A percentile compares a stretch with the other conserved stretches of the same genome.
These are phyloP conservation scores for Suillus variegatus DNA, from an alignment of 768 basidiomycete genomes.

Conservation along the genomic window DNA sequence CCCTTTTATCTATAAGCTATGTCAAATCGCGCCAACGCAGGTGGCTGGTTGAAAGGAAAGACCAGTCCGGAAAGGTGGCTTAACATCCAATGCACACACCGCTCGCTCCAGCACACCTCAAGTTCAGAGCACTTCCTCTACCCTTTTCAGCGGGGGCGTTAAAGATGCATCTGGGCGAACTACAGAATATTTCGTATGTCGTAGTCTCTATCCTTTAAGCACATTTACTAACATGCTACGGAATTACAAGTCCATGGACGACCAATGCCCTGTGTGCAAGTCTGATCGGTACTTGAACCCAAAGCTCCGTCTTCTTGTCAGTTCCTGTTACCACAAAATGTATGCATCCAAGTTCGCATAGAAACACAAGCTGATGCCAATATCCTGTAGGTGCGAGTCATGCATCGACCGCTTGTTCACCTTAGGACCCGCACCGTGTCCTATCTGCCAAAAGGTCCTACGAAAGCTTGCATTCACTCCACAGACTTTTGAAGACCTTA, in stretches of 20 bases:
- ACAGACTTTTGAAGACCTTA: constrained; percentile 91
- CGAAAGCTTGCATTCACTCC: constrained; percentile 94
- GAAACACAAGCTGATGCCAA: constrained; percentile 11
- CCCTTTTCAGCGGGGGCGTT: constrained; percentile 80
- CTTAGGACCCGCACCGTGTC: constrained; percentile 94
- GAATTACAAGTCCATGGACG: constrained; percentile 73
- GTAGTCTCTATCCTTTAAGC: constrained; percentile 6
- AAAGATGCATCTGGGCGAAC: constrained; percentile 85
- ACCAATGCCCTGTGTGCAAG: constrained; percentile 97
- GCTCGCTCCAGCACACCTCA: constrained; percentile 69
- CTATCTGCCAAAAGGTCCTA: constrained; percentile 84
- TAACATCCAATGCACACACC: constrained; percentile 39
- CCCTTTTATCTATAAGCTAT: constrained; percentile 19
- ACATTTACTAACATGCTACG: constrained; percentile 6
- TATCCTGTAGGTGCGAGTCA: constrained; percentile 88
- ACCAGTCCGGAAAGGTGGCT: constrained; percentile 70
- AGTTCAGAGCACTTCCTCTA: constrained; percentile 70
- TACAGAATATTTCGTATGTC: constrained; percentile 75
- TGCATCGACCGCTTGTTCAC: constrained; percentile 98
- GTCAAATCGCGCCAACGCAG: constrained; percentile 32
- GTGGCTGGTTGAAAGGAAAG: constrained; percentile 70
- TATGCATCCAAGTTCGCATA: constrained; percentile 33
- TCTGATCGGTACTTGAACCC: constrained; percentile 96
- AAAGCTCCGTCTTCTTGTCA: constrained; percentile 89
- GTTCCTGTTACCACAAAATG: constrained; percentile 99